Base-by-base conservation (phyloP, 805 yeast genomes). In the Vanderwaltozyma yarrowii region DNA sequence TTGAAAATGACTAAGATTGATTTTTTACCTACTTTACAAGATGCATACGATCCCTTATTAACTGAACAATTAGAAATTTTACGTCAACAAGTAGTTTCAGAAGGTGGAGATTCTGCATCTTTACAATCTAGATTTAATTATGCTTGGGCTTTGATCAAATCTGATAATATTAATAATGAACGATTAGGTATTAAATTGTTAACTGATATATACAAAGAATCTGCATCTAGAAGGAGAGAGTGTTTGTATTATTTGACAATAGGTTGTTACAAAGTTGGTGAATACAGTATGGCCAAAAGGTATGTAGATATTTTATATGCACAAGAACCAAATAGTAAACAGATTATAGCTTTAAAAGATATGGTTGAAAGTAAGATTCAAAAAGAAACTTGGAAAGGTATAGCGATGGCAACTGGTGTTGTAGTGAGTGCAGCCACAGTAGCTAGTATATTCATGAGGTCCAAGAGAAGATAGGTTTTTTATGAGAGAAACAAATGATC, bases 131-230 rank as follows among this genome's bases (percentile, higher is more conserved):
- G 78, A 41, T 92, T 92, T 70, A 92, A 94, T 61, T 84, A 83
- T 51, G 94, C 96, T 0, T 92, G 99, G 98, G 98, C 94, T 3
- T 66, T 92, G 36, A 74, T 94, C 45, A 88, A 86, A 58, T 78
- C 94, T 2, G 55, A 60, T 36, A 67, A 70, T 35, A 66, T 68
- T 17, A 70, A 67, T 29, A 80, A 83, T 44, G 94, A 84, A 53
- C 70, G 80, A 49, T 69, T 80, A 36, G 99, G 97, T 0, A 76
- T 92, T 14, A 78, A 74, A 38, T 67, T 89, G 21, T 66, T 92
- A 42, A 73, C 85, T 0, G 76, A 74, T 32, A 65, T 65, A 23
- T 89, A 80, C 62, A 75, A 80, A 47, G 85, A 76, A 35, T 80
- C 81, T 0, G 89, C 95, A 0, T 72, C 74, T 38, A 73, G 95